A percentile compares a stretch with the other conserved stretches of the same genome.
phyloP scores from a whole-genome alignment of 352 stramenopile species.

The Globisporangium irregulare region DNA sequence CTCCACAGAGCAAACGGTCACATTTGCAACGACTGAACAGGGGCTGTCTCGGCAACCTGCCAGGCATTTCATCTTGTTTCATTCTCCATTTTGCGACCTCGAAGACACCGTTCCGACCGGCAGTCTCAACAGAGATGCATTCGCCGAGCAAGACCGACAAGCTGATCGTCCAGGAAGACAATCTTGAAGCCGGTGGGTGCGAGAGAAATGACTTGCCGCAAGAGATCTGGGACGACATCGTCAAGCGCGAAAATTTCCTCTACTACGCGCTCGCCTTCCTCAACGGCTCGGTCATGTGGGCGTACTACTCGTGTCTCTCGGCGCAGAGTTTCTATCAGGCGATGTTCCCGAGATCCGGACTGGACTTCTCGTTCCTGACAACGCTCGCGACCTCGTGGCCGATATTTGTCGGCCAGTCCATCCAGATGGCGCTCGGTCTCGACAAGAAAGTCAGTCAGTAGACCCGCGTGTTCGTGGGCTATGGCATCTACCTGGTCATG shows the following conservation, averaged over 20 bases:
- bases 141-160: slow-evolving; percentile 35
- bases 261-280: slow-evolving; percentile 72
- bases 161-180: slow-evolving; percentile 26
- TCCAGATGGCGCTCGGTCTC: slow-evolving; percentile 56
- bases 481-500: slow-evolving; percentile 52
- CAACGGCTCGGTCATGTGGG: slow-evolving; percentile 67
- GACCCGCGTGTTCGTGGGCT: slow-evolving; percentile 45
- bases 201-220: slow-evolving; percentile 44
- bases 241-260: slow-evolving; percentile 44
- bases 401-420: slow-evolving; percentile 43
- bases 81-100: background rate
- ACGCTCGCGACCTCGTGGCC: slow-evolving; percentile 59
- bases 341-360: slow-evolving; percentile 41
- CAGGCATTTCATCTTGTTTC: background rate
- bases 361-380: slow-evolving; percentile 70
- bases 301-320: slow-evolving; percentile 74
- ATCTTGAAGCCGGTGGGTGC: slow-evolving; percentile 17
- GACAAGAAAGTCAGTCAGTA: slow-evolving; percentile 51
- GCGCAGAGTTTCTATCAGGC: slow-evolving; percentile 59
- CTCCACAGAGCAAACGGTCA: background rate
- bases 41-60: background rate
- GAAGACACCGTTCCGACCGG: background rate
- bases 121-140: background rate
- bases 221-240: slow-evolving; percentile 58
- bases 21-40: background rate